Evolutionary conservation across 1,284 basidiomycete genomes (phyloP).

Genomic region (Tilletia indica): DNA sequence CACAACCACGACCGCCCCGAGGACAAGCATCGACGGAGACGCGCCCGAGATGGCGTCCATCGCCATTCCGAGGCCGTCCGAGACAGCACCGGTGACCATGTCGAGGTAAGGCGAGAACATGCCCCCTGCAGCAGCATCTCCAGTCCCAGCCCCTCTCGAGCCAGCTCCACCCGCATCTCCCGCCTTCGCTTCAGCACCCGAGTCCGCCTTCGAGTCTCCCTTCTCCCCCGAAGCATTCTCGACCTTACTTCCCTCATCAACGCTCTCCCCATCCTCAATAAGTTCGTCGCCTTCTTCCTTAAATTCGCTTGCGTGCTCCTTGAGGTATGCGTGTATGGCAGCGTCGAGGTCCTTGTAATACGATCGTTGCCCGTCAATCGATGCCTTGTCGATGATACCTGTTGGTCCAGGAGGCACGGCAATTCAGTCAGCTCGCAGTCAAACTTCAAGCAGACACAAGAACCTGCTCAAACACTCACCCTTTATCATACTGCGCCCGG

Average conservation of each 20-base stretch:
- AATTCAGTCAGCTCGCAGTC: background rate
- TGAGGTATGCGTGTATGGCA: conserved; percentile 75
- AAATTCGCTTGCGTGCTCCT: conserved; percentile 83
- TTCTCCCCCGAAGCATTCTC: conserved; percentile 22
- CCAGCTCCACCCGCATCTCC: background rate
- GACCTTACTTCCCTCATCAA: conserved; percentile 27
- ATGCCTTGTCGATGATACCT: conserved; percentile 88
- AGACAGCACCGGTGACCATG: conserved; percentile 3
- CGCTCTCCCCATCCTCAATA: conserved; percentile 38
- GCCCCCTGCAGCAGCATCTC: background rate
- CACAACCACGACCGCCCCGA: conserved; percentile 46
- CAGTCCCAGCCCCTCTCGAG: background rate
- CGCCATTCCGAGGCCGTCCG: conserved; percentile 29
- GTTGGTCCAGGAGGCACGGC: conserved; percentile 1
- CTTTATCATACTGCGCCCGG: conserved; percentile 91
- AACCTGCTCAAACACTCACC: conserved; percentile 61
- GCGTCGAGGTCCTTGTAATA: conserved; percentile 82
- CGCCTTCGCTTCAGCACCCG: background rate
- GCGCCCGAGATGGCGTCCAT: conserved; percentile 23
- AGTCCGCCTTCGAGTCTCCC: background rate
- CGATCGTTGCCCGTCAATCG: conserved; percentile 87
- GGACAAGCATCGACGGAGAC: conserved; percentile 36
- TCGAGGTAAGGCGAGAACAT: background rate
- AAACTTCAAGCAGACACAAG: no score
- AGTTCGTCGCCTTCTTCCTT: conserved; percentile 71